Base-by-base conservation (phyloP, 1,284 basidiomycete genomes). In the Ustilago crameri region DNA sequence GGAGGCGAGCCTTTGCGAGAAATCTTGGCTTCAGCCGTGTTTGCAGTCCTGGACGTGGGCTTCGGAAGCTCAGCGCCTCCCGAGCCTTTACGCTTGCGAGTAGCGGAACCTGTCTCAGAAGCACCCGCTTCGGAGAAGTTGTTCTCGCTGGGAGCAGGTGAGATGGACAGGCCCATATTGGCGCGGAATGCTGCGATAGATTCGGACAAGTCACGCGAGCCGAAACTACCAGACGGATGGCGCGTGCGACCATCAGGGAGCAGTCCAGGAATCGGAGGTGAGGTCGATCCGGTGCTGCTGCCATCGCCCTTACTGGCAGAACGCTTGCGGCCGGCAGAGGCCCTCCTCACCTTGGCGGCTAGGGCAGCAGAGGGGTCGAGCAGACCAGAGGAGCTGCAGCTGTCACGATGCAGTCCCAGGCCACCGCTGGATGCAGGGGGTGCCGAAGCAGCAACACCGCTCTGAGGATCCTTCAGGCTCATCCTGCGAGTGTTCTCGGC, bases 221-320 rank as follows among this genome's bases (percentile, higher is more conserved):
- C 69, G 20, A 38, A 63, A 40, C 69, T 67, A 22, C 64, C 69
- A 2, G 64, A 63, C 0, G 69, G 69, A 49, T 72, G 69, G 5
- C 69, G 69, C n/a, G 69, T 72, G 24, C 69, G 63, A 26, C 69
- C 69, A 35, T 72, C 69, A 14, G 69, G 69, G n/a, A 72, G 46
- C 18, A 72, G 56, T 18, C 69, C 69, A 9, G 64, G 64, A 14
- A 60, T 51, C 9, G 59, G 35, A 38, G 60, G 64, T 18, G 64
- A 72, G 17, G 34, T 38, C 20, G 56, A 59, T 5, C 56, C 59
- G 9, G 62, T 48, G 38, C 52, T 52, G 59, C 69, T 62, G 3
- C 22, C 51, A 9, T 32, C 24, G 7, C 22, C 44, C 12, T 47
- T 42, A 42, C 58, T 58, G 7, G 45, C 44, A 7, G 48, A n/a